Base-by-base conservation (phyloP, 768 basidiomycete species). In the Cystofilobasidium capitatum region DNA sequence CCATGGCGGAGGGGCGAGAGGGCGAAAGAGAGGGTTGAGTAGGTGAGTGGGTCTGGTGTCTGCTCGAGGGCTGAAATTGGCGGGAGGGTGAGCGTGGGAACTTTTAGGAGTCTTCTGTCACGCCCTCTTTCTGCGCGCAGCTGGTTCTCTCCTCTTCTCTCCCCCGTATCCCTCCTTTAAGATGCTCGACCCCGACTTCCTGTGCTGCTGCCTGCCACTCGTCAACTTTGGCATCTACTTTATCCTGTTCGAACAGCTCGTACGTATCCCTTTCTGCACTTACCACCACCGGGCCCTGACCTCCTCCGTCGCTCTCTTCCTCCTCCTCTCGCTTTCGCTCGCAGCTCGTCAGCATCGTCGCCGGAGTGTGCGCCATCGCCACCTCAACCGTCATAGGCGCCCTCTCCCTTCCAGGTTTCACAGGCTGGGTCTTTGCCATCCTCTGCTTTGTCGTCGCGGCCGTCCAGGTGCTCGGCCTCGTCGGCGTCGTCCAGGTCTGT, bases 171-270 rank as follows among this genome's bases (percentile, higher is more conserved):
- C 51, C 8, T 31, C 51, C n/a, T n/a, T n/a, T n/a, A n/a, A n/a
- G n/a, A 55, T 55, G 51, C 51, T 55, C 51, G 51, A 55, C 29
- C 5, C 39, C n/a, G 63, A 64, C 51, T 64, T 64, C 35, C 37
- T 57, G 10, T 64, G 63, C 62, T 64, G 64, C 58, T 65, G 64
- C 40, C 87, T 97, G 68, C 93, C 93, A 12, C 78, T 91, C 58
- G 81, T 91, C 70, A 94, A 99, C 79, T 82, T 85, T 69, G 96
- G 96, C 37, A 88, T 97, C 62, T 97, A 96, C 72, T 77, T 83
- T 24, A 83, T 87, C 35, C 77, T 98, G 58, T 75, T 80, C 0
- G 89, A 94, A 75, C 92, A 96, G 77, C 81, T 89, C 49, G 79
- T 83, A 31, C 62, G 76, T 70, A 13, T 3, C 33, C 36, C 20